A percentile compares a stretch with the other conserved stretches of the same genome.
phyloP scores from a whole-genome alignment of 176 grass and related monocot genomes.

The Panicum miliaceum region DNA sequence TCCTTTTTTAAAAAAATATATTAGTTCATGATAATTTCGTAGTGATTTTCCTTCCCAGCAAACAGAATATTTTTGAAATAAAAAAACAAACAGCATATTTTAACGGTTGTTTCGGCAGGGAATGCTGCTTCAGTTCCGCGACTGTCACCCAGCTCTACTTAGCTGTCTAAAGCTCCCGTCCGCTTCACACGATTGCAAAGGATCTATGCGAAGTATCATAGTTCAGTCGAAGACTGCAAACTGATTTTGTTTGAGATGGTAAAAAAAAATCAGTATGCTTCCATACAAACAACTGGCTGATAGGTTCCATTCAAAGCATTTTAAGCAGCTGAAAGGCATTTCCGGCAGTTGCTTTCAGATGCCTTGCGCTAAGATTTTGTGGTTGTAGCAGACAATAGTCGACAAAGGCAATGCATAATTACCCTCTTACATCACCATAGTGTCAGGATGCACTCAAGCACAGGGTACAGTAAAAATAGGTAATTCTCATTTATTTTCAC shows the following conservation, averaged over 20 bases:
- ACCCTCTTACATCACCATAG: background rate
- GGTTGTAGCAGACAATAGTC: background rate
- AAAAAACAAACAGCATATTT: background rate
- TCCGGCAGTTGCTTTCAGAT: background rate
- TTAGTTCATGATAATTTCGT: background rate
- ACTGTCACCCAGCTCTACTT: background rate
- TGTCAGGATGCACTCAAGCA: background rate
- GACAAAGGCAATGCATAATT: background rate
- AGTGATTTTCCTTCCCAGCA: background rate
- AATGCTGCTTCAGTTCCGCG: background rate
- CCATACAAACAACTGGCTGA: background rate
- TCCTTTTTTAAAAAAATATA: background rate
- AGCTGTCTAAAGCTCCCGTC: background rate
- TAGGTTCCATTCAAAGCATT: background rate
- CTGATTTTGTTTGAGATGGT: background rate
- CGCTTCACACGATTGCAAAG: background rate
- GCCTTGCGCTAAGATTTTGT: background rate
- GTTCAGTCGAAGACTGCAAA: background rate
- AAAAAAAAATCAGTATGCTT: constrained; percentile 7
- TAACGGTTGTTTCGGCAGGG: background rate
- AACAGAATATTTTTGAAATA: background rate
- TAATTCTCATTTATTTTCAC: constrained; percentile 28
- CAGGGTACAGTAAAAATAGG: background rate
- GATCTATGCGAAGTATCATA: background rate
- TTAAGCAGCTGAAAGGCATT: background rate